Conservation (phyloP, 345 rosid genomes). For the Melaleuca quinquenervia region DNA sequence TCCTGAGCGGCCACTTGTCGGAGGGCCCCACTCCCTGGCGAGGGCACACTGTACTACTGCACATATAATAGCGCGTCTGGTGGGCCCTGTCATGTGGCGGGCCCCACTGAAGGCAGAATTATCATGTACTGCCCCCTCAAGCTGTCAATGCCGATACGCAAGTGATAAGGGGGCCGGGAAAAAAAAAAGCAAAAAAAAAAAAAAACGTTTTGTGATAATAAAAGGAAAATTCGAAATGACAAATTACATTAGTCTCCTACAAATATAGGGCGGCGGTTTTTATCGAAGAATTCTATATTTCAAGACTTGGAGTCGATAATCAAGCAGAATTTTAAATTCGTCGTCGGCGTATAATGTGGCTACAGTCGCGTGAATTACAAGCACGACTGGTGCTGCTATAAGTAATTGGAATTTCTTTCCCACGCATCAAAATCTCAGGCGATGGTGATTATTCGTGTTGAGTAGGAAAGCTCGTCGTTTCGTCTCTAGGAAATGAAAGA, state of each 20-base stretch:
- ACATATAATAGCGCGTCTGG: neutral
- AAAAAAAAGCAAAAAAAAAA: no score
- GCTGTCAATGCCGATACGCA: neutral
- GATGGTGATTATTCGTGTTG: no score
- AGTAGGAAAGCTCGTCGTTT: no score
- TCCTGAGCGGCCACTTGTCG: neutral
- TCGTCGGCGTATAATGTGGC: fast-evolving
- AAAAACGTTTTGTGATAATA: neutral
- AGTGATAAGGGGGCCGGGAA: neutral
- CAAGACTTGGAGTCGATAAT: neutral
- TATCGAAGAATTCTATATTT: neutral
- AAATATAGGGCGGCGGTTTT: neutral
- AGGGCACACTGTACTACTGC: neutral
- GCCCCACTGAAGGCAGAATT: neutral
- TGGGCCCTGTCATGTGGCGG: neutral
- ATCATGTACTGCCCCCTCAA: neutral
- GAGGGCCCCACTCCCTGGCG: no score
- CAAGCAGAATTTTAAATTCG: neutral
- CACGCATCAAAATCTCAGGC: no score
- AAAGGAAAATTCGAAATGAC: neutral
- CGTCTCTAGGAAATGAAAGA: no score
- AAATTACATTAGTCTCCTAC: neutral
- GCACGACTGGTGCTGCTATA: neutral
- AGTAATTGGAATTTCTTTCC: neutral
- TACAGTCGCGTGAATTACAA: no score